A percentile compares a stretch with the other conserved stretches of the same genome.
Conservation (phyloP, 768 basidiomycete species). For the Filobasidium floriforme region DNA sequence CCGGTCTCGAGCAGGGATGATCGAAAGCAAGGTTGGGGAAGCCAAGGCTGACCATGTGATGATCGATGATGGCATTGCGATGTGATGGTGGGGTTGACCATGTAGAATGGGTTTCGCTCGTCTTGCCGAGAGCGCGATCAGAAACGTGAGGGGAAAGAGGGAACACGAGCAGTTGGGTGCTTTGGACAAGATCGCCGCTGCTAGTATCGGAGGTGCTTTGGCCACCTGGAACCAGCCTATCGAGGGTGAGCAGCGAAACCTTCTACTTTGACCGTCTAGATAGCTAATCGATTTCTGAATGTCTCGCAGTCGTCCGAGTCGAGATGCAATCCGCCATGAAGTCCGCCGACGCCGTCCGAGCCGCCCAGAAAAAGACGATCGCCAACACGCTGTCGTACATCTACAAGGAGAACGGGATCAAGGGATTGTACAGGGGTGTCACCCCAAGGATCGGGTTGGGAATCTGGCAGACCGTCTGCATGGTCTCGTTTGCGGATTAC, state of each 20-base stretch:
- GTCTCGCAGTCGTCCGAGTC: slow-evolving; percentile 26
- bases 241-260: slow-evolving; percentile 67
- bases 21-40: neutral
- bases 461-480: slow-evolving; percentile 58
- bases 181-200: slow-evolving; percentile 78
- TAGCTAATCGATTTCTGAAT: neutral
- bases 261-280: no score
- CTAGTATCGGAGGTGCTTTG: slow-evolving; percentile 79
- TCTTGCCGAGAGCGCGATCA: slow-evolving; percentile 73
- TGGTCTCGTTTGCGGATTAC: slow-evolving; percentile 96
- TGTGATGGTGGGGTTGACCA: neutral
- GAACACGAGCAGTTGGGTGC: slow-evolving; percentile 68
- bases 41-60: neutral
- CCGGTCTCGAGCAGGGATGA: neutral
- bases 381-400: slow-evolving; percentile 86
- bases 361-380: slow-evolving; percentile 72
- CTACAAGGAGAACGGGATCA: slow-evolving; percentile 92
- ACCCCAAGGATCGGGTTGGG: slow-evolving; percentile 85
- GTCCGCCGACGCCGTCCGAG: slow-evolving; percentile 63
- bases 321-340: slow-evolving; percentile 99
- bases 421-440: slow-evolving; percentile 93
- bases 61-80: neutral
- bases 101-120: slow-evolving; percentile 91
- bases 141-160: slow-evolving; percentile 66
- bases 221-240: slow-evolving; percentile 99